phyloP scores from a whole-genome alignment of 352 stramenopile species.

The Globisporangium solare region DNA sequence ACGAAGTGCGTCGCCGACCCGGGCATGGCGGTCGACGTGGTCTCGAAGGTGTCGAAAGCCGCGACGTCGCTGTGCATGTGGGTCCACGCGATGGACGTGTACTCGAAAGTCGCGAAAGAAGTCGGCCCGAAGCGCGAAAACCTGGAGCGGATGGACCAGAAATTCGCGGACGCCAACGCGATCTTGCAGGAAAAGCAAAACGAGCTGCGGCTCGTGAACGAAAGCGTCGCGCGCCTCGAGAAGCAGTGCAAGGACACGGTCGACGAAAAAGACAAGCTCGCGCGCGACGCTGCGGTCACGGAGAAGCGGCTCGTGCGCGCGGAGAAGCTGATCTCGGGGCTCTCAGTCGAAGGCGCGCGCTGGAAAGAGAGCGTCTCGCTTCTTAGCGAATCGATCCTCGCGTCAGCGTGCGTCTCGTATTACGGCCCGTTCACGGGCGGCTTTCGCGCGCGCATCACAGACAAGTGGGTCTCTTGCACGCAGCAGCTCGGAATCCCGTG shows the following conservation, averaged over 20 bases:
- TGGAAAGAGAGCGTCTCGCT: conserved; percentile 88
- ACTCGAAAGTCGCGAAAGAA: conserved; percentile 93
- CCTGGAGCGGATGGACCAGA: conserved; percentile 89
- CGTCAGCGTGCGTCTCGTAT: conserved; percentile 90
- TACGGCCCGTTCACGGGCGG: conserved; percentile 91
- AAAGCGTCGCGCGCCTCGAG: conserved; percentile 87
- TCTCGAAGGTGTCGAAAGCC: conserved; percentile 91
- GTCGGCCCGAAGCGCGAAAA: conserved; percentile 91
- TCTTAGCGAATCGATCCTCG: conserved; percentile 72
- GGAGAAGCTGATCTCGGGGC: conserved; percentile 89
- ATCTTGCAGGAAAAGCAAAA: conserved; percentile 85
- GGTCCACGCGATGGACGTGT: conserved; percentile 94
- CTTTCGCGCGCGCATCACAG: conserved; percentile 78
- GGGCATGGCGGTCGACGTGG: conserved; percentile 88
- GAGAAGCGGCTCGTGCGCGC: conserved; percentile 86
- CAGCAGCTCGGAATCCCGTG: conserved; percentile 70
- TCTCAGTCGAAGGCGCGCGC: conserved; percentile 89
- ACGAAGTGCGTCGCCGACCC: conserved; percentile 75
- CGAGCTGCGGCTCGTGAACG: conserved; percentile 85
- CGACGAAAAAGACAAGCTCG: conserved; percentile 90
- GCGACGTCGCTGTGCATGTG: conserved; percentile 92
- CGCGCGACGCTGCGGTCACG: conserved; percentile 80
- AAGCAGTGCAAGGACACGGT: conserved; percentile 89
- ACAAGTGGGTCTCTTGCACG: conserved; percentile 62
- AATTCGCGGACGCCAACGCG: conserved; percentile 85